Percentiles rank a stretch among this genome's conserved stretches.
Conservation (phyloP, 306 rosid genomes). For the Oxytropis ochrocephala region DNA sequence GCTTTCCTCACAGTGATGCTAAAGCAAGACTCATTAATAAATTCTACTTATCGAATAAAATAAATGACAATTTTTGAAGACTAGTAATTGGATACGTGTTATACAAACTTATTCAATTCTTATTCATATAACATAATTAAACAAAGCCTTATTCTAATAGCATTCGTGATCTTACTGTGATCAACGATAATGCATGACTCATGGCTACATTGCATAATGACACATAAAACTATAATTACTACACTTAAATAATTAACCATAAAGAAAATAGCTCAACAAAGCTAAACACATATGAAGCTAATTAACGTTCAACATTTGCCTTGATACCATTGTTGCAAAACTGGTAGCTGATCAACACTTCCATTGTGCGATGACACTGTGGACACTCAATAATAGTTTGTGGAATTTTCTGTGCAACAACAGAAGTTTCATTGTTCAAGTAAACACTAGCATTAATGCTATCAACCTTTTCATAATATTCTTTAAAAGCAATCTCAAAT, state of each 20-base stretch:
- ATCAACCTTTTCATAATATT: slow-evolving; percentile 1
- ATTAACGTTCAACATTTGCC: neutral
- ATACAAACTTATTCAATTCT: too few species aligned
- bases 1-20: too few species aligned
- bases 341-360: slow-evolving; percentile 47
- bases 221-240: neutral
- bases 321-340: slow-evolving; percentile 40
- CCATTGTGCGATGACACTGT: slow-evolving; percentile 47
- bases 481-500: slow-evolving; percentile 25
- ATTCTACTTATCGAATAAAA: too few species aligned
- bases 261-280: too few species aligned
- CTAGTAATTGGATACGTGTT: too few species aligned
- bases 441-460: neutral
- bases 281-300: neutral
- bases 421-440: slow-evolving; percentile 26
- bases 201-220: neutral
- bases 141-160: neutral
- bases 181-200: neutral
- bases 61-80: too few species aligned
- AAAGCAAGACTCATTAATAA: too few species aligned
- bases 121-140: neutral
- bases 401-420: slow-evolving; percentile 30
- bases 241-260: neutral
- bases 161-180: neutral
- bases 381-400: slow-evolving; percentile 40